Evolutionary conservation across 1,284 basidiomycete species (phyloP), one percentile per base, ranked within the genome.

Genomic region (Pisolithus thermaeus): DNA sequence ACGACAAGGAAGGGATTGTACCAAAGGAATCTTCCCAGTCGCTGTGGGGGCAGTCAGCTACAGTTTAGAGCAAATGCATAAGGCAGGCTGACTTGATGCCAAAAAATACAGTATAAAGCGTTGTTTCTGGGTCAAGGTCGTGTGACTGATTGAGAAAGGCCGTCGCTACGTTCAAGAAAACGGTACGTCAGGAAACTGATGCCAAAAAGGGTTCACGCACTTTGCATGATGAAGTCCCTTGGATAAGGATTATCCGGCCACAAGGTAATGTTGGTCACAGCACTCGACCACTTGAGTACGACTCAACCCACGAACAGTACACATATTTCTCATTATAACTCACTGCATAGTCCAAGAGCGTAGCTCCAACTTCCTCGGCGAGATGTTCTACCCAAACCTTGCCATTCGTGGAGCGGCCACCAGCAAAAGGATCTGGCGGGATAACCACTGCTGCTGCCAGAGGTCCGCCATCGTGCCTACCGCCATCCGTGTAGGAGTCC

Each of bases 231-330:
- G 22, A 72, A 70, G 44, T 70, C 70, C 32, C 65, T 63, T 6
- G 56, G 59, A 38, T 54, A 56, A 0, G 69, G 61, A n/a, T 69
- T 71, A 39, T 61, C 69, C 2, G 70, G 70, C 70, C 70, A 72
- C 11, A 72, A 52, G 4, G 53, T 52, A 28, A 58, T 62, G 12
- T 72, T 69, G 5, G 66, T 70, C 3, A 70, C 66, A 5, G 66
- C 65, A n/a, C 66, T 71, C 1, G 64, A 68, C 62, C 65, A 60
- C 66, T 67, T 48, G 25, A 14, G 6, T 28, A n/a, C 23, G 42
- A 43, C 37, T 46, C 7, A 11, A 3, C 18, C 22, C 46, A 46
- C 40, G 53, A 14, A 43, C 42, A 53, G 30, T 2, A 7, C 8
- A n/a, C 5, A 36, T 1, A 12, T 2, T 8, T 35, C 18, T 4